Conservation (phyloP, 495 filamentous ascomycete genomes). For the Rhizodiscina lignyota region DNA sequence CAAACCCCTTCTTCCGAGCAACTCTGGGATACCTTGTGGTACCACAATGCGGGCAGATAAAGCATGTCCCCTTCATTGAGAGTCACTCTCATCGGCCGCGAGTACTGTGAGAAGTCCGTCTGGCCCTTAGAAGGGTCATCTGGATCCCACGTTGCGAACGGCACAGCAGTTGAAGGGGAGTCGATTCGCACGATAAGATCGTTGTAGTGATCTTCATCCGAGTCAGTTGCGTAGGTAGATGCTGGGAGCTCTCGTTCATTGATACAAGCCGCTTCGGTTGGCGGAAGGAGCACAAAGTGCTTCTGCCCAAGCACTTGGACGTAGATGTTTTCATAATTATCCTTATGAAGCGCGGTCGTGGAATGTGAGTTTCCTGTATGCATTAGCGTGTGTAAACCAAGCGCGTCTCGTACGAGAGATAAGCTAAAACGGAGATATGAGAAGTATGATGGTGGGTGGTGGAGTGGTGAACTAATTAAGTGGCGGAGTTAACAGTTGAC, state of each 20-base stretch:
- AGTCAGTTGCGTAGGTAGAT: conserved; percentile 30
- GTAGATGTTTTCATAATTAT: conserved; percentile 73
- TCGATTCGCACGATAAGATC: conserved; percentile 18
- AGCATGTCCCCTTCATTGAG: conserved; percentile 58
- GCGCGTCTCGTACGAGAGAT: too few species aligned
- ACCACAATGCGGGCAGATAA: conserved; percentile 67
- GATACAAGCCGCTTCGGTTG: conserved; percentile 43
- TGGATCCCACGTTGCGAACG: conserved; percentile 58
- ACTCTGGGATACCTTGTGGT: conserved; percentile 54
- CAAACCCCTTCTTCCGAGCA: conserved; percentile 46
- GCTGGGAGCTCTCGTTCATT: conserved; percentile 35
- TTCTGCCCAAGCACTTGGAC: conserved; percentile 53
- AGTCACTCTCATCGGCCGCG: conserved; percentile 39
- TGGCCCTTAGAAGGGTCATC: conserved; percentile 30
- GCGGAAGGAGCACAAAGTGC: conserved; percentile 53
- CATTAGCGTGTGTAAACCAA: neutral
- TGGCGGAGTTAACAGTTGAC: too few species aligned
- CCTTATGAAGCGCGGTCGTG: conserved; percentile 53
- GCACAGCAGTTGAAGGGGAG: conserved; percentile 26
- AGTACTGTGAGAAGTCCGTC: conserved; percentile 37
- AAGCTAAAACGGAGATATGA: too few species aligned
- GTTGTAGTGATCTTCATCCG: neutral
- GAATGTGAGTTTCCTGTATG: conserved; percentile 40
- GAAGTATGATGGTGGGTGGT: too few species aligned
- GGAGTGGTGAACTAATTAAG: too few species aligned